Evolutionary conservation across 768 basidiomycete genomes (phyloP).

Genomic region (Sarcodon sp.): DNA sequence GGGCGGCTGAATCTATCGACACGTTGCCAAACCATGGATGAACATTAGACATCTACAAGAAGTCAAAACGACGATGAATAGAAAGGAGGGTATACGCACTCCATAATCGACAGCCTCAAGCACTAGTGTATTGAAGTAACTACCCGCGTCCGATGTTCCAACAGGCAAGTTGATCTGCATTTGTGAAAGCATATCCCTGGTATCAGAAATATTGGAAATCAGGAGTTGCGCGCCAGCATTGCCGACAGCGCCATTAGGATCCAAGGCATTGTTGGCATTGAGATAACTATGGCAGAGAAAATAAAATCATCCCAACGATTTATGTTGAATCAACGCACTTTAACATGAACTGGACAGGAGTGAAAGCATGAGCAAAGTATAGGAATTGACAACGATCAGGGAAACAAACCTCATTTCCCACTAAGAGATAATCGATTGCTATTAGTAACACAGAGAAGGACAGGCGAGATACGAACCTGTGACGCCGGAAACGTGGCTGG

Average conservation of each 20-base stretch:
- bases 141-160: constrained; percentile 79
- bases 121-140: constrained; percentile 66
- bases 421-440: background rate
- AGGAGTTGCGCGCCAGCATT: constrained; percentile 50
- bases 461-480: constrained; percentile 62
- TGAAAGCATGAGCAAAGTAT: background rate
- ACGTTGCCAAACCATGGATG: constrained; percentile 93
- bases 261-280: constrained; percentile 27
- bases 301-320: background rate
- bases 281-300: constrained; percentile 34
- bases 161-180: constrained; percentile 52
- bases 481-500: constrained; percentile 61
- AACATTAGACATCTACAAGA: constrained; percentile 67
- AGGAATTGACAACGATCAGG: background rate
- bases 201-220: constrained; percentile 54
- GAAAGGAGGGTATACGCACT: constrained; percentile 22
- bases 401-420: background rate
- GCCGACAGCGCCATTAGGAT: constrained; percentile 49
- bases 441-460: too few relatives aligned
- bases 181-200: constrained; percentile 38
- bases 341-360: constrained; percentile 54
- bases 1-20: constrained; percentile 50
- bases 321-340: constrained; percentile 30
- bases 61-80: constrained; percentile 1
- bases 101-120: constrained; percentile 57